Percentiles rank a stretch among this genome's conserved stretches.
Evolutionary conservation across 1,284 basidiomycete genomes (phyloP).

Genomic region (Entoloma clypeatum): DNA sequence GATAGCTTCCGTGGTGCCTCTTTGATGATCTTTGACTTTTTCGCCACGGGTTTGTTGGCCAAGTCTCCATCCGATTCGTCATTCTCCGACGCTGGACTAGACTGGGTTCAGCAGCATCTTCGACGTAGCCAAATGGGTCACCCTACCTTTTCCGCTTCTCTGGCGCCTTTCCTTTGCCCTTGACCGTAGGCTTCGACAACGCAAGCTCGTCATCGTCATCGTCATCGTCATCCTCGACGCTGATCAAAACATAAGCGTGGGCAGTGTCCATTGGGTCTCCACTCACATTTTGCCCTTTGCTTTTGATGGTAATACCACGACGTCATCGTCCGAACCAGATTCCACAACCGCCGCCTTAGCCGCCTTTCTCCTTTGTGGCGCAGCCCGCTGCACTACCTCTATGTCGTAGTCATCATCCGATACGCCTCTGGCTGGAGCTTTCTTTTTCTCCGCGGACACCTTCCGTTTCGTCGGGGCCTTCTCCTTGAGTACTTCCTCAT

Average conservation of each 20-base stretch:
- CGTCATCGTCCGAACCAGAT: slow-evolving; percentile 29
- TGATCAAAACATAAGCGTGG: background rate
- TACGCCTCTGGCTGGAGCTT: slow-evolving; percentile 14
- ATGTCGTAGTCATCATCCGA: slow-evolving; percentile 19
- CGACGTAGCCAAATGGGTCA: slow-evolving; percentile 3
- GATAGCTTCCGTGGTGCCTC: slow-evolving; percentile 43
- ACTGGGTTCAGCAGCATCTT: slow-evolving; percentile 15
- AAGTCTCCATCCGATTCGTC: slow-evolving; percentile 42
- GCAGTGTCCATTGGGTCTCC: slow-evolving; percentile 9
- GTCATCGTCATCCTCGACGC: slow-evolving; percentile 7
- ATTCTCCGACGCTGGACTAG: slow-evolving; percentile 32
- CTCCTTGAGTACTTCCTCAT: slow-evolving; percentile 6
- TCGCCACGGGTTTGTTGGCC: slow-evolving; percentile 40
- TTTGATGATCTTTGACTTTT: slow-evolving; percentile 55
- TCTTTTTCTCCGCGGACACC: slow-evolving; percentile 17
- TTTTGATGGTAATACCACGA: slow-evolving; percentile 23
- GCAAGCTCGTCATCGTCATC: slow-evolving; percentile 19
- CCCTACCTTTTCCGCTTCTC: slow-evolving; percentile 55
- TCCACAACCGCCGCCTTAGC: slow-evolving; percentile 21
- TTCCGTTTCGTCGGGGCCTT: slow-evolving; percentile 9
- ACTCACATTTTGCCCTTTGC: slow-evolving; percentile 31
- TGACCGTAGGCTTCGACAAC: slow-evolving; percentile 10
- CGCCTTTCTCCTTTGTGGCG: slow-evolving; percentile 21
- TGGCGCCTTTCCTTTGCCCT: slow-evolving; percentile 36
- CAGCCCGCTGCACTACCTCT: slow-evolving; percentile 19